These are phyloP conservation scores for Tardiomyces depauwii DNA, from an alignment of 1,139 yeast genomes.

Conservation along the genomic window DNA sequence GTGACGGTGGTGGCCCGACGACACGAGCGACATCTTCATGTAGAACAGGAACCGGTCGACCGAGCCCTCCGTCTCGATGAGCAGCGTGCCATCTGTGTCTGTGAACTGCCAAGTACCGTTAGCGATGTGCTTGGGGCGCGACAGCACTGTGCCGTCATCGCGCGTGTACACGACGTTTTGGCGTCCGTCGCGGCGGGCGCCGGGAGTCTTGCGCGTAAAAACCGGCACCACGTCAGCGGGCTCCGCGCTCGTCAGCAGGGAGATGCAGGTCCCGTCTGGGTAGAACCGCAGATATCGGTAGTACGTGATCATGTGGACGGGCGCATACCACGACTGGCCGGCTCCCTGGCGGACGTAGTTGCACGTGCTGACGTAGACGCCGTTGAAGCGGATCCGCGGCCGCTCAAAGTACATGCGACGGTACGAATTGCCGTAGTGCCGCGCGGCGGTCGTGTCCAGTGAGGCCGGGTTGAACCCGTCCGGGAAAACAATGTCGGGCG, in stretches of 20 bases:
- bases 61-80: slow-evolving; percentile 27
- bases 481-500: slow-evolving; percentile 7
- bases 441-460: background rate
- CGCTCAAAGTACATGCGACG: slow-evolving; percentile 29
- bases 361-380: slow-evolving; percentile 75
- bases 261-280: slow-evolving; percentile 62
- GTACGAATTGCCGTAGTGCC: background rate
- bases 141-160: slow-evolving; percentile 16
- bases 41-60: background rate
- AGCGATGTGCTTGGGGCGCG: slow-evolving; percentile 22
- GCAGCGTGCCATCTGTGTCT: slow-evolving; percentile 43
- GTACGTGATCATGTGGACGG: slow-evolving; percentile 73
- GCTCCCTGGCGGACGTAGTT: slow-evolving; percentile 77
- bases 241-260: slow-evolving; percentile 52
- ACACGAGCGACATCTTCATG: background rate
- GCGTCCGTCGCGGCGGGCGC: slow-evolving; percentile 1
- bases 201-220: slow-evolving; percentile 22
- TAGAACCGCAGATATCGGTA: slow-evolving; percentile 73
- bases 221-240: slow-evolving; percentile 43
- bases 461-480: background rate
- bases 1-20: background rate
- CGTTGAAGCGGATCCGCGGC: slow-evolving; percentile 68
- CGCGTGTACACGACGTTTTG: slow-evolving; percentile 8
- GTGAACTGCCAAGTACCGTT: slow-evolving; percentile 41
- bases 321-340: slow-evolving; percentile 57